Conservation (phyloP, 2,329 filamentous ascomycete species). For the Beauveria bassiana region DNA sequence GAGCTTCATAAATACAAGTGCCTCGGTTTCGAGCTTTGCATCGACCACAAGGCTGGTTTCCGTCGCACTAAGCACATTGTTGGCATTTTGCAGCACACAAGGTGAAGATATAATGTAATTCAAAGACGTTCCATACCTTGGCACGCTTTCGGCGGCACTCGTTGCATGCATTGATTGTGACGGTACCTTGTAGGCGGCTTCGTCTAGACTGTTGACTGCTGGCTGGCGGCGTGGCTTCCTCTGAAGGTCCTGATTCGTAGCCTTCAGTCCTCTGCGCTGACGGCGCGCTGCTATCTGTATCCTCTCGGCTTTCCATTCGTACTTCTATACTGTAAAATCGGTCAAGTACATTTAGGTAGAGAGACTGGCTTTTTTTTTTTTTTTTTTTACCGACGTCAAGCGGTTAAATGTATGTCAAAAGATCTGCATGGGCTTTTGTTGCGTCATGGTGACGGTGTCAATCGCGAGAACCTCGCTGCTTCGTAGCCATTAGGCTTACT, state of each 20-base stretch:
- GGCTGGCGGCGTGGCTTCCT: background rate
- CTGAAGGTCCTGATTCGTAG: background rate
- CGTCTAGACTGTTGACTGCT: background rate
- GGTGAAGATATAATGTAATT: background rate
- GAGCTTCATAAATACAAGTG: constrained; percentile 30
- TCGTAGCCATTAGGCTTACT: no score
- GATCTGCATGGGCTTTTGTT: background rate
- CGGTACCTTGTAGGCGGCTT: background rate
- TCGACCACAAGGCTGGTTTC: background rate
- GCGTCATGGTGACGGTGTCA: background rate
- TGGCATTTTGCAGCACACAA: background rate
- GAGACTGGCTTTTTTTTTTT: no score
- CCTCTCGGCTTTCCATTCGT: background rate
- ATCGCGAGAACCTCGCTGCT: background rate
- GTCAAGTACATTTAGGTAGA: no score
- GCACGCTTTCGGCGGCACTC: background rate
- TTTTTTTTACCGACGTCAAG: no score
- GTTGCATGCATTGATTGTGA: background rate
- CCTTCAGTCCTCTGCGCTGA: background rate
- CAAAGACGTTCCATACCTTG: background rate
- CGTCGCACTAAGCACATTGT: background rate
- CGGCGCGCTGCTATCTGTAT: background rate
- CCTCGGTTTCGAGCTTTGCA: constrained; percentile 19
- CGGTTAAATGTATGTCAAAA: background rate
- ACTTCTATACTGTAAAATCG: background rate